Evolutionary conservation across 2,329 filamentous ascomycete genomes (phyloP).

Genomic region (Chlorencoelia australis): DNA sequence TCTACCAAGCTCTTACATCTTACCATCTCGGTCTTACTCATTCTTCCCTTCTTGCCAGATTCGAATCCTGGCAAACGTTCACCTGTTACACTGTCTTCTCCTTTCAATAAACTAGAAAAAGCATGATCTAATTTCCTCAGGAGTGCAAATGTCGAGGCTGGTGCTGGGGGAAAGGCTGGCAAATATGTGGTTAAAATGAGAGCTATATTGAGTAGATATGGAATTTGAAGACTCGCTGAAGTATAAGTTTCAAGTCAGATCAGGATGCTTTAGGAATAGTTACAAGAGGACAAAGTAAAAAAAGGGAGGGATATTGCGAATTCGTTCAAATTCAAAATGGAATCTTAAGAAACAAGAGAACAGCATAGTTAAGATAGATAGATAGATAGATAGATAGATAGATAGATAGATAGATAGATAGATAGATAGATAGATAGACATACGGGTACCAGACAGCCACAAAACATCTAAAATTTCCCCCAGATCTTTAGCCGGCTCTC

Average conservation of each 20-base stretch:
- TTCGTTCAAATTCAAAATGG: too few relatives aligned
- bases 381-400: too few relatives aligned
- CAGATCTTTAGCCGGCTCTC: conserved; percentile 56
- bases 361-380: too few relatives aligned
- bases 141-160: conserved; percentile 57
- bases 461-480: conserved; percentile 68
- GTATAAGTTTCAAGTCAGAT: conserved; percentile 5
- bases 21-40: conserved; percentile 77
- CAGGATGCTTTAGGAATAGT: neutral
- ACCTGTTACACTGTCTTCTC: conserved; percentile 54
- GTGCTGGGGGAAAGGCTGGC: conserved; percentile 57
- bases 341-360: too few relatives aligned
- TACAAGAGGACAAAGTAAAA: neutral
- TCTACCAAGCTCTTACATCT: conserved; percentile 75
- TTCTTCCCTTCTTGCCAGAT: conserved; percentile 44
- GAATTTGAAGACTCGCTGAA: conserved; percentile 72
- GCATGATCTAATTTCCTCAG: conserved; percentile 74
- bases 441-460: conserved; percentile 82
- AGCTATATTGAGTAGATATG: conserved; percentile 72
- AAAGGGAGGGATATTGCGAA: too few relatives aligned
- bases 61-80: conserved; percentile 62
- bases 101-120: conserved; percentile 65
- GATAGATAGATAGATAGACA: conserved; percentile 27
- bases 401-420: too few relatives aligned
- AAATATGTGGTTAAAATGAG: conserved; percentile 64